Base-by-base conservation (phyloP, 176 grass and related monocot genomes). In the Aegilops sharonensis region DNA sequence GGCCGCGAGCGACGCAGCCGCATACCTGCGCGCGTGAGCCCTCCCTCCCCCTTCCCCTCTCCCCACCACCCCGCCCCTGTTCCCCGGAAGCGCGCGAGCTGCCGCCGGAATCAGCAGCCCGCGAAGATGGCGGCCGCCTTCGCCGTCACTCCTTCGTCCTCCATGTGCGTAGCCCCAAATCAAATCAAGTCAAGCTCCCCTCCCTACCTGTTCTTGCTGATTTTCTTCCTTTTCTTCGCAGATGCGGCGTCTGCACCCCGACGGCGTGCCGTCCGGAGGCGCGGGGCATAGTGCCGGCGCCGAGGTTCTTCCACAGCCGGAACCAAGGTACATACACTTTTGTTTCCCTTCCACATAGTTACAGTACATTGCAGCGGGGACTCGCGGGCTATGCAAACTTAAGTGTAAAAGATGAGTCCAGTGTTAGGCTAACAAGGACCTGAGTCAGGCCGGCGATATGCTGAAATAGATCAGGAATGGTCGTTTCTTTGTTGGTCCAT, bases 161-260 rank as follows among this genome's bases (percentile, higher is more conserved):
- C 75, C 3, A 37, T 78, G 75, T 78, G 9, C 20, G 45, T 11
- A 20, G 13, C 73, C 72, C 8, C 73, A 32, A 76, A 27, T 4
- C 73, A 32, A 54, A 76, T 32, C 45, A 11, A 20, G 1, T 54
- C 18, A 21, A 54, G 2, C 3, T 74, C 12, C 13, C 30, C 65
- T 17, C 27, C 9, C 4, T 52, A 1, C 4, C 27, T 11, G 47
- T 11, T 5, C 15, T 5, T 11, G 45, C 47, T 68, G 34, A 32
- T 81, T 75, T 4, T 23, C 2, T 2, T 13, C 9, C 11, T 3
- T 6, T 23, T 3, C 37, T 75, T 61, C 25, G 61, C 81, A 91
- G 89, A 62, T 76, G 89, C 76, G 65, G 73, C 14, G 76, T 78
- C 65, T 11, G 68, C 47, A 18, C 76, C 76, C 80, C 80, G 30